Evolutionary conservation across 164 flowering plant species (phyloP).

Genomic region (Protea cynaroides): DNA sequence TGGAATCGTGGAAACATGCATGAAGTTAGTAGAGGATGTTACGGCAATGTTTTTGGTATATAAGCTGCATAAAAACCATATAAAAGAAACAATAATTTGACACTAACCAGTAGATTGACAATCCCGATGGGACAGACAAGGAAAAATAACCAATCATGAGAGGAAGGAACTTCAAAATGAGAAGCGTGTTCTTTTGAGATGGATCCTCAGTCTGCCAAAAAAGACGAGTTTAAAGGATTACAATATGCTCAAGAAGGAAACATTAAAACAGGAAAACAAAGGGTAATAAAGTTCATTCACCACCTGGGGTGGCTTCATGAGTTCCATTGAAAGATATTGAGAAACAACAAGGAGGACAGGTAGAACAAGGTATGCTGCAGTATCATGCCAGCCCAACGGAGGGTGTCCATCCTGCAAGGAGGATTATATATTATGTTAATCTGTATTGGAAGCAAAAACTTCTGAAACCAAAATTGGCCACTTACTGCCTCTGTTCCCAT

Average conservation of each 20-base stretch:
- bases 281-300: constrained; percentile 1
- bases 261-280: neutral
- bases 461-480: neutral
- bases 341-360: constrained; percentile 91
- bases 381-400: constrained; percentile 91
- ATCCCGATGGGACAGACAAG: constrained; percentile 95
- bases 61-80: neutral
- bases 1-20: neutral
- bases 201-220: constrained; percentile 86
- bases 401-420: constrained; percentile 96
- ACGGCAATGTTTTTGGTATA: neutral
- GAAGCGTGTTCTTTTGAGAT: constrained; percentile 81
- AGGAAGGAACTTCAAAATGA: constrained; percentile 90
- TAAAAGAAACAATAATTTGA: neutral
- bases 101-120: constrained; percentile 93
- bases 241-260: neutral
- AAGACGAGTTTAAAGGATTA: constrained; percentile 3
- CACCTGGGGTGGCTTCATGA: constrained; percentile 97
- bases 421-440: constrained; percentile 1
- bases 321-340: constrained; percentile 89
- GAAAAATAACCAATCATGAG: constrained; percentile 99
- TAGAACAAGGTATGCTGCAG: constrained; percentile 90
- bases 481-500: neutral
- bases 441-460: neutral
- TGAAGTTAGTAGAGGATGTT: neutral